Evolutionary conservation across 1,284 basidiomycete species (phyloP).

Genomic region (Sporisorium reilianum): DNA sequence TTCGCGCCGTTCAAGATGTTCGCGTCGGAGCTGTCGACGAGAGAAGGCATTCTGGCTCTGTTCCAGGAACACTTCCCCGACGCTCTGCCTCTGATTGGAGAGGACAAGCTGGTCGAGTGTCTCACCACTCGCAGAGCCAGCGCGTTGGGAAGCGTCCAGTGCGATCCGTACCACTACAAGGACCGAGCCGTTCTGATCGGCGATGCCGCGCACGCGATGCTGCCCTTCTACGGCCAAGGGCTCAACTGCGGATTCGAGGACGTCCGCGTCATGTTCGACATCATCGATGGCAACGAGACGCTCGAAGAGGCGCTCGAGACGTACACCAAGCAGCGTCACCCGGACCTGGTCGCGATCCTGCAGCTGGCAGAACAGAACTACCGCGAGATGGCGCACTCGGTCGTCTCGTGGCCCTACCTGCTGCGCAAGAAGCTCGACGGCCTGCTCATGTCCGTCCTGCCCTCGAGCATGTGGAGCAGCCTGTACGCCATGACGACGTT

Average conservation of each 20-base stretch:
- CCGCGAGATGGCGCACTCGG: constrained; percentile 92
- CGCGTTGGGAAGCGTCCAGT: constrained; percentile 90
- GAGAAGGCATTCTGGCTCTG: constrained; percentile 77
- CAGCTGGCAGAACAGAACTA: constrained; percentile 95
- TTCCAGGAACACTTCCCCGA: constrained; percentile 89
- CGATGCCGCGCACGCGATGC: constrained; percentile 96
- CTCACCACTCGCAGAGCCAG: constrained; percentile 86
- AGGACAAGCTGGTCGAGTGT: constrained; percentile 79
- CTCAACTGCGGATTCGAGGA: constrained; percentile 98
- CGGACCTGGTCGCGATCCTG: constrained; percentile 89
- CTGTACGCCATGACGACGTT: constrained; percentile 98
- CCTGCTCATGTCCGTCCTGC: constrained; percentile 75
- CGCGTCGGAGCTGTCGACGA: constrained; percentile 69
- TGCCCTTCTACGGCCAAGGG: constrained; percentile 96
- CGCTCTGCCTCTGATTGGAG: constrained; percentile 84
- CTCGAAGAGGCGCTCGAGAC: constrained; percentile 78
- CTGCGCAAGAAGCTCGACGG: constrained; percentile 83
- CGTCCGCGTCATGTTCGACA: constrained; percentile 84
- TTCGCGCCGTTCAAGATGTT: constrained; percentile 88
- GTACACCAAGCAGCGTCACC: constrained; percentile 84
- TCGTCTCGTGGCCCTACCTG: constrained; percentile 84
- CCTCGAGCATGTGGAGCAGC: constrained; percentile 85
- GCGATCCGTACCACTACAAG: constrained; percentile 88
- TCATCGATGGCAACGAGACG: constrained; percentile 74
- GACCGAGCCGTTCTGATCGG: constrained; percentile 89